Conservation (phyloP, 2,329 filamentous ascomycete species). For the Ophiostoma angusticollis region DNA sequence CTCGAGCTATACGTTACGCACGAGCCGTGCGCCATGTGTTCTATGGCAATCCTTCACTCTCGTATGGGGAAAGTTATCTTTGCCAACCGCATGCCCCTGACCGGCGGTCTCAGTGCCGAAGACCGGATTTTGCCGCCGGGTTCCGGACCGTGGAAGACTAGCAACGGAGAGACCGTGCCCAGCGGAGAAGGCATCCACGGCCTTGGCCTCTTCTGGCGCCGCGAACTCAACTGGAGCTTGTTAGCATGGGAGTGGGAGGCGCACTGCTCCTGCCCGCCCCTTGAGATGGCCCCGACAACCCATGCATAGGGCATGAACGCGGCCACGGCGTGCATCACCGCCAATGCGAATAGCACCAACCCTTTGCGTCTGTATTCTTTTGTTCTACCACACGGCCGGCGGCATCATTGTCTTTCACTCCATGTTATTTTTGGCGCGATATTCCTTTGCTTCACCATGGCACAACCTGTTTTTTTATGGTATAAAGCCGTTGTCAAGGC, state of each 20-base stretch:
- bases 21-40: slow-evolving; percentile 93
- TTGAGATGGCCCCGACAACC: slow-evolving; percentile 11
- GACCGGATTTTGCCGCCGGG: slow-evolving; percentile 31
- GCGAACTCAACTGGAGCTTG: slow-evolving; percentile 77
- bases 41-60: slow-evolving; percentile 91
- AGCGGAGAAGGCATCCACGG: slow-evolving; percentile 28
- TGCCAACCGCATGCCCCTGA: slow-evolving; percentile 62
- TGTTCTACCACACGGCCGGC: too few species aligned
- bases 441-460: too few species aligned
- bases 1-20: slow-evolving; percentile 91
- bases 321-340: background rate
- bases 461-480: too few species aligned
- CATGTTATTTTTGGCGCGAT: too few species aligned
- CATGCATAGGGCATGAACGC: slow-evolving; percentile 12
- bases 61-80: slow-evolving; percentile 81
- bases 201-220: slow-evolving; percentile 57
- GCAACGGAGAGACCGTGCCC: background rate
- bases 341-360: background rate
- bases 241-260: slow-evolving; percentile 66
- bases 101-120: slow-evolving; percentile 74
- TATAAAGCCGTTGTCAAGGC: too few species aligned
- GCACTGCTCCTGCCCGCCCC: slow-evolving; percentile 24
- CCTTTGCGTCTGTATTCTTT: background rate
- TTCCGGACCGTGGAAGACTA: background rate
- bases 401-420: too few species aligned